phyloP scores from a whole-genome alignment of 768 basidiomycete species.

The Tremella mesenterica region DNA sequence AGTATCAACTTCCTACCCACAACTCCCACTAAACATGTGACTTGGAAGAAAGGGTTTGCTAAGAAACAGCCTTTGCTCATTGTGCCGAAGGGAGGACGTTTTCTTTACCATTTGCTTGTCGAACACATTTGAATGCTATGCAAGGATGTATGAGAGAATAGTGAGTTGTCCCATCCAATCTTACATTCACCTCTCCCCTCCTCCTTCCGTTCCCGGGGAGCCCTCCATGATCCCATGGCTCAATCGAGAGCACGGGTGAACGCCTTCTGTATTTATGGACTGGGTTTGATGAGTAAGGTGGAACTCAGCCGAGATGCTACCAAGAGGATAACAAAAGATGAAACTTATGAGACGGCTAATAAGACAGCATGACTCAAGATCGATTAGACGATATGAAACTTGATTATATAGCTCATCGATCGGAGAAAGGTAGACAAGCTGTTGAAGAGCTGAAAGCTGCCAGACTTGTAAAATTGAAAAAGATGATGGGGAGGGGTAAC shows the following conservation, averaged over 20 bases:
- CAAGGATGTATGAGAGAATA: conserved; percentile 32
- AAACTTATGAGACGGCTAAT: too few relatives aligned
- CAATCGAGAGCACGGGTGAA: background rate
- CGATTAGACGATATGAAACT: conserved; percentile 26
- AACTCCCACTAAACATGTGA: background rate
- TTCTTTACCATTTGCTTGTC: conserved; percentile 30
- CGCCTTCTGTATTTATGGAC: too few relatives aligned
- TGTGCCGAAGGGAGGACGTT: conserved; percentile 36
- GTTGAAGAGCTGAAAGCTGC: conserved; percentile 23
- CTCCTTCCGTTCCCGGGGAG: background rate
- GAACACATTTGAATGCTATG: conserved; percentile 28
- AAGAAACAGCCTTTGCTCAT: conserved; percentile 25
- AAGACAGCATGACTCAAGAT: conserved; percentile 22
- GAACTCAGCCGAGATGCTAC: too few relatives aligned
- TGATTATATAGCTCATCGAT: conserved; percentile 33
- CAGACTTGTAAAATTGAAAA: background rate
- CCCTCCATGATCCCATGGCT: background rate
- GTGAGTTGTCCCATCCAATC: conserved; percentile 8
- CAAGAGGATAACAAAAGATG: too few relatives aligned
- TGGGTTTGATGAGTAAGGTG: too few relatives aligned
- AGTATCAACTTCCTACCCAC: background rate
- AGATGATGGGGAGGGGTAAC: background rate
- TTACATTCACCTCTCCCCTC: background rate
- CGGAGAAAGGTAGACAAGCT: conserved; percentile 26
- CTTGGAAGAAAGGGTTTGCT: background rate